phyloP scores from a whole-genome alignment of 805 yeast species.

The Saccharomyces paradoxus region DNA sequence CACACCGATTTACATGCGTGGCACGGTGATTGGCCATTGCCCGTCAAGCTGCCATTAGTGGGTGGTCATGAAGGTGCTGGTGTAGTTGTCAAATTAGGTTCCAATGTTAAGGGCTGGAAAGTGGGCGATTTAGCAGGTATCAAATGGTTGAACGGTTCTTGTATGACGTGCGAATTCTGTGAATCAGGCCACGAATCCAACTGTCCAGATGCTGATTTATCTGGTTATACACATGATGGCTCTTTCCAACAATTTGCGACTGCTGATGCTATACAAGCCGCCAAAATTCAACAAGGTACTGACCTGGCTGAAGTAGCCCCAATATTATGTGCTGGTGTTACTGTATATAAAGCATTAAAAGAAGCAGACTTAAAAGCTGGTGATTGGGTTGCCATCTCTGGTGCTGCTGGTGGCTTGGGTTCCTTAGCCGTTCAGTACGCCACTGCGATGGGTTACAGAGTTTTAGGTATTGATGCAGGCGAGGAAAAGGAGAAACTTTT shows the following conservation, averaged over 20 bases:
- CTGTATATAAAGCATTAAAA: slow-evolving; percentile 54
- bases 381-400: slow-evolving; percentile 52
- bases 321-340: slow-evolving; percentile 54
- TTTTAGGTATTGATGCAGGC: slow-evolving; percentile 51
- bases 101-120: slow-evolving; percentile 46
- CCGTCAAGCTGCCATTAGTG: slow-evolving; percentile 48
- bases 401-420: slow-evolving; percentile 60
- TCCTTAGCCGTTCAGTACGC: slow-evolving; percentile 53
- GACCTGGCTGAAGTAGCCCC: slow-evolving; percentile 68
- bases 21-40: slow-evolving; percentile 62
- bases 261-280: slow-evolving; percentile 81
- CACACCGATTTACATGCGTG: slow-evolving; percentile 62
- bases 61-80: slow-evolving; percentile 70
- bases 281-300: slow-evolving; percentile 61
- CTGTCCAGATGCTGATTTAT: slow-evolving; percentile 43
- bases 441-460: slow-evolving; percentile 49
- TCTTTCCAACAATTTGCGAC: slow-evolving; percentile 85
- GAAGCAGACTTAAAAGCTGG: slow-evolving; percentile 43
- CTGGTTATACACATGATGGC: slow-evolving; percentile 56
- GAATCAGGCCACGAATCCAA: slow-evolving; percentile 44
- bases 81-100: slow-evolving; percentile 51
- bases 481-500: slow-evolving; percentile 41
- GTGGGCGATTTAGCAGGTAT: slow-evolving; percentile 57
- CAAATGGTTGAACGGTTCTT: slow-evolving; percentile 59
- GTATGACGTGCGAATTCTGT: slow-evolving; percentile 53